A percentile compares a stretch with the other conserved stretches of the same genome.
Conservation (phyloP, 305 asterid species). For the Fraxinus sp. region DNA sequence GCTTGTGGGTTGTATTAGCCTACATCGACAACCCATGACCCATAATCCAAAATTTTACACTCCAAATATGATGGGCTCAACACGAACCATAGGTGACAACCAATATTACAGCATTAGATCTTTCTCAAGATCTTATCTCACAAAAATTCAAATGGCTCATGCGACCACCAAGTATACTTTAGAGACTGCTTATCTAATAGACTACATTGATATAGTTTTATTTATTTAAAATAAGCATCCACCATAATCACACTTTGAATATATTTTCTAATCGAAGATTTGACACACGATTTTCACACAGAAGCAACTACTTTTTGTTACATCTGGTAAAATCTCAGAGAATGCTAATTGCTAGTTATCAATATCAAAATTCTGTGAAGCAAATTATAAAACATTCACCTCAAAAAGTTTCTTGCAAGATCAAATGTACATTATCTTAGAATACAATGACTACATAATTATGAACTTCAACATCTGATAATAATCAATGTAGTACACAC, state of each 20-base stretch:
- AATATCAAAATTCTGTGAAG: not conserved
- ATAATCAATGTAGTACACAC: not conserved
- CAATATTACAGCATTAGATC: not conserved
- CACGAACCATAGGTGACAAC: too few species aligned
- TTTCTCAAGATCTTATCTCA: not conserved
- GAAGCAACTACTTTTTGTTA: not conserved
- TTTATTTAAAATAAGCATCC: not conserved
- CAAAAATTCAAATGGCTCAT: not conserved
- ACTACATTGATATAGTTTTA: not conserved
- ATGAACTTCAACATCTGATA: slow-evolving; percentile 5
- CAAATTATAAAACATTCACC: not conserved
- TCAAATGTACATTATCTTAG: not conserved
- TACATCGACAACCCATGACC: too few species aligned
- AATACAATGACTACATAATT: not conserved
- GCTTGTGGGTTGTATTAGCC: too few species aligned
- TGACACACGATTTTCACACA: not conserved
- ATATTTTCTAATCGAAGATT: too few species aligned
- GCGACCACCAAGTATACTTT: not conserved
- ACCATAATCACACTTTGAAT: not conserved
- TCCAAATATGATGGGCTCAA: too few species aligned
- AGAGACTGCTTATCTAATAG: not conserved
- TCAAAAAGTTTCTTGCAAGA: not conserved
- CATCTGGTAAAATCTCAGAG: not conserved
- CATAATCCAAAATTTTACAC: too few species aligned
- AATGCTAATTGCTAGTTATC: too few species aligned